Base-by-base conservation (phyloP, 345 rosid genomes). In the Geranium brycei region DNA sequence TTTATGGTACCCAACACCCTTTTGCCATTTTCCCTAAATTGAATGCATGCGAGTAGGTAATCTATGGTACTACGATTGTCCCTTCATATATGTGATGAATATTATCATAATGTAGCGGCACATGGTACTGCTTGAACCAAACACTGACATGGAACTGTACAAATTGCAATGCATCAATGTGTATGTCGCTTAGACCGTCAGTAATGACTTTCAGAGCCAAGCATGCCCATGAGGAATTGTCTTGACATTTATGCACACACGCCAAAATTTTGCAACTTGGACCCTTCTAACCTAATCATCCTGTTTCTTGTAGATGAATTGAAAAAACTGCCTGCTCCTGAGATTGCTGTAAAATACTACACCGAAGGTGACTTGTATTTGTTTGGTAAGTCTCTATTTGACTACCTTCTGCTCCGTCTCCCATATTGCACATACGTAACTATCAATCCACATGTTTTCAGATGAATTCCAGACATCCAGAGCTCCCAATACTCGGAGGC, bases 391-490 rank as follows among this genome's bases (percentile, higher is more conserved):
- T 77, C 68, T 62, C 2, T 56, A 64, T 64, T 63, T 41, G 55
- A 62, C 56, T 58, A 4, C 38, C 51, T 16, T 31, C 19, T 60
- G 17, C 12, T 19, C 59, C 31, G 17, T 31, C 53, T 17, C 47
- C 30, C 31, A 12, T 23, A 47, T 31, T 62, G 19, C 31, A 30
- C 4, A 61, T 15, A 7, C 10, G 6, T 64, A 15, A n/a, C 64
- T 41, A 40, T 58, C 64, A n/a, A 16, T 17, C 19, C 28, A 61
- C 16, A 38, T 35, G 70, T 77, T 38, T 19, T 35, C 87, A 93
- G 99, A 93, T 81, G 97, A 93, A 72, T 93, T 93, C 69, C 99
- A 90, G 81, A 93, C 97, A 51, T 78, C 87, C 18, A 85, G 97
- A 79, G 72, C 79, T 65, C 96, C 97, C 53, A 67, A 80, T 69